These are phyloP conservation scores for Aspergillus neotritici DNA, from an alignment of 2,329 filamentous ascomycete genomes.

Conservation along the genomic window DNA sequence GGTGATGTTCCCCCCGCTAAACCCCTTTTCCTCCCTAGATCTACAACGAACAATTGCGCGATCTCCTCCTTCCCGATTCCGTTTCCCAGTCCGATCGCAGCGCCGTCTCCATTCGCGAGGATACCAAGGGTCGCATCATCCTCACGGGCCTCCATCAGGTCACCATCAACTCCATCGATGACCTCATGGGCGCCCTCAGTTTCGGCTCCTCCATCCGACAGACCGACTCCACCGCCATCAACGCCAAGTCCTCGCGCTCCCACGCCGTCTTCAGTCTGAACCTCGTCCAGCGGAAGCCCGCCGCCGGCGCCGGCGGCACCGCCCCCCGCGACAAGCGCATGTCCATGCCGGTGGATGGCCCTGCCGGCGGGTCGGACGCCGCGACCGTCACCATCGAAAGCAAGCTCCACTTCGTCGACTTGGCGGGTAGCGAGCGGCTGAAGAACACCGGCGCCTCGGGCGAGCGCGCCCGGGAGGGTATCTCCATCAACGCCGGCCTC, in stretches of 20 bases:
- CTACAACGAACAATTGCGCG: constrained; percentile 92
- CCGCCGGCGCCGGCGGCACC: constrained; percentile 27
- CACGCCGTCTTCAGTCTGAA: constrained; percentile 97
- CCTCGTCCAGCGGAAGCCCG: constrained; percentile 69
- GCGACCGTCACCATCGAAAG: constrained; percentile 80
- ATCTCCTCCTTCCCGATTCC: constrained; percentile 75
- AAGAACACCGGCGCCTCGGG: constrained; percentile 97
- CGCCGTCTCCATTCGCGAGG: constrained; percentile 86
- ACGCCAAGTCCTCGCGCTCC: constrained; percentile 94
- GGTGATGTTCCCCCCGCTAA: not conserved
- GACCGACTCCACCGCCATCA: constrained; percentile 94
- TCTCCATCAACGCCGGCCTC: constrained; percentile 94
- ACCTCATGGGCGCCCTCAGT: constrained; percentile 80
- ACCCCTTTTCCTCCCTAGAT: constrained; percentile 52
- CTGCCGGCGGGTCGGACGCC: constrained; percentile 52
- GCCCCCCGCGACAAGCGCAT: constrained; percentile 71
- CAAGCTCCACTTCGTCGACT: constrained; percentile 97
- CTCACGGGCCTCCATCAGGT: constrained; percentile 85
- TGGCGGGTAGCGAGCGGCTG: constrained; percentile 90
- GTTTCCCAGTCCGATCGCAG: constrained; percentile 64
- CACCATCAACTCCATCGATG: constrained; percentile 83
- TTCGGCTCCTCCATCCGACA: constrained; percentile 92
- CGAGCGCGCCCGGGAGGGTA: constrained; percentile 89
- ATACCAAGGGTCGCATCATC: constrained; percentile 88
- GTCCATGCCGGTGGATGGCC: constrained; percentile 77